Percentiles rank a stretch among this genome's conserved stretches.
Conservation (phyloP, 78 protist genomes). For the Bodo saltans region DNA sequence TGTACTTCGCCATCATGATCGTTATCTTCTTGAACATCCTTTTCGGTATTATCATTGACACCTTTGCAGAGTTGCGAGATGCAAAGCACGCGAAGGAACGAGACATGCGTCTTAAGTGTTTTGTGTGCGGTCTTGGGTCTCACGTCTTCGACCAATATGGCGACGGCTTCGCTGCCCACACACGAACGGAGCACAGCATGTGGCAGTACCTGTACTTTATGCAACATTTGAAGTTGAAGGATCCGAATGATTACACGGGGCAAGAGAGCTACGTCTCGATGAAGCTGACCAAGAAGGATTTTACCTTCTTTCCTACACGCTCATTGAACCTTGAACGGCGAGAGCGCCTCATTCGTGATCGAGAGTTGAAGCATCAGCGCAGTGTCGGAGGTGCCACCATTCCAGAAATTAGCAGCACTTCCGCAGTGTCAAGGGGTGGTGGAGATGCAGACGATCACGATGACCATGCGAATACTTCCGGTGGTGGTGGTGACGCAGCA, state of each 20-base stretch:
- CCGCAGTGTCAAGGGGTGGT: no score
- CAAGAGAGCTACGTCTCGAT: constrained; percentile 6
- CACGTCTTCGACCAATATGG: constrained; percentile 25
- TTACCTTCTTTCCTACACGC: constrained; percentile 23
- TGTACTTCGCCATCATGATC: constrained; percentile 53
- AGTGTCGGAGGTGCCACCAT: no score
- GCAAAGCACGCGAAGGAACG: constrained; percentile 29
- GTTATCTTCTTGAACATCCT: constrained; percentile 59
- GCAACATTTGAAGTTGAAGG: constrained; percentile 17
- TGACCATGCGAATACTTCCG: no score
- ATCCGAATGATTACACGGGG: constrained; percentile 23
- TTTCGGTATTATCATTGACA: constrained; percentile 66
- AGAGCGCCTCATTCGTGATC: no score
- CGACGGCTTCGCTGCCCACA: constrained; percentile 46
- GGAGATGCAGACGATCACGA: no score
- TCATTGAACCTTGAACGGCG: neutral
- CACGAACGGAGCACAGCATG: constrained; percentile 48
- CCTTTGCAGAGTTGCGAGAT: constrained; percentile 64
- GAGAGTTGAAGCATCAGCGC: no score
- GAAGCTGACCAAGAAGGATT: neutral
- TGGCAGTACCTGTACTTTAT: constrained; percentile 64
- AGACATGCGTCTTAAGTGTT: constrained; percentile 9
- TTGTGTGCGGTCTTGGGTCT: constrained; percentile 49
- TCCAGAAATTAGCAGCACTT: no score
- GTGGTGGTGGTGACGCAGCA: no score